phyloP scores from a whole-genome alignment of 805 yeast species.

The Maudiozyma pseudohumilis region DNA sequence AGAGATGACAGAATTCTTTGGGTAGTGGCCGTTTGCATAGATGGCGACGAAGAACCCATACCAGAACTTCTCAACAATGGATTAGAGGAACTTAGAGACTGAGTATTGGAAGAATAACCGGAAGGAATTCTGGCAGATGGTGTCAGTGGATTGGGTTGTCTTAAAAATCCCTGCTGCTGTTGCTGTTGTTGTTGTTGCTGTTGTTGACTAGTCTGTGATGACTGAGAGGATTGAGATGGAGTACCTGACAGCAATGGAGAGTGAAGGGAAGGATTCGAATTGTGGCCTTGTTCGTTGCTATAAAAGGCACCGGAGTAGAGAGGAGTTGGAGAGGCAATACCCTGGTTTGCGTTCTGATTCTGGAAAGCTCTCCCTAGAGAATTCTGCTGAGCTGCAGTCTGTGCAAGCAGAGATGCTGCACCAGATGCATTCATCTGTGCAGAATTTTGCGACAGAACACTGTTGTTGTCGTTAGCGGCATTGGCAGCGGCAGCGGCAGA shows the following conservation, averaged over 20 bases:
- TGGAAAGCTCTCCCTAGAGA: background rate
- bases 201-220: background rate
- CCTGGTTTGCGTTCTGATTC: background rate
- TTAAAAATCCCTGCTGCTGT: conserved; percentile 23
- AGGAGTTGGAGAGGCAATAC: conserved; percentile 2
- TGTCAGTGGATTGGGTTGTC: conserved; percentile 23
- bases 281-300: conserved; percentile 2
- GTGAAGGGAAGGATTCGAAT: background rate
- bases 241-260: conserved; percentile 2
- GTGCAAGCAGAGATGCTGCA: conserved; percentile 1
- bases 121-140: conserved; percentile 30
- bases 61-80: conserved; percentile 26
- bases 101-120: conserved; percentile 24
- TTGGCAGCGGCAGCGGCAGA: conserved; percentile 20
- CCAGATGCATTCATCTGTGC: conserved; percentile 6
- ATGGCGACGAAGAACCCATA: conserved; percentile 18
- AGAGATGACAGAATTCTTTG: conserved; percentile 14
- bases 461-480: conserved; percentile 1
- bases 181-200: conserved; percentile 12
- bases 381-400: conserved; percentile 1
- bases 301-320: background rate
- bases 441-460: conserved; percentile 2
- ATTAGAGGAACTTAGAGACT: conserved; percentile 17
- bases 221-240: background rate
- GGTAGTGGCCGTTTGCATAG: conserved; percentile 13